These are phyloP conservation scores for Talaromyces adpressus DNA, from an alignment of 495 filamentous ascomycete species.

Conservation along the genomic window DNA sequence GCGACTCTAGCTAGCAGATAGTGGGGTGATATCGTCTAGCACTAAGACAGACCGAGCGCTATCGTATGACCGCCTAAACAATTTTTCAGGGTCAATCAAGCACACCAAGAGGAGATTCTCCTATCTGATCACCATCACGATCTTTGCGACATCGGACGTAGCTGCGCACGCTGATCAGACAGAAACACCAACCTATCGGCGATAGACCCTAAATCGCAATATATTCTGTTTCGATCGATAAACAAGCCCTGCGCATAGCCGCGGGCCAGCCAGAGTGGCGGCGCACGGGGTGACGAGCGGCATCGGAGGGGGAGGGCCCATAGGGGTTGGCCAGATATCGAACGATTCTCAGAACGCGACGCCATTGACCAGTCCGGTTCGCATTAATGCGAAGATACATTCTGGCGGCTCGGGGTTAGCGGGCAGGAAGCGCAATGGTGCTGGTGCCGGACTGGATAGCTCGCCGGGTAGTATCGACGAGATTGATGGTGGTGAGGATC, in stretches of 20 bases:
- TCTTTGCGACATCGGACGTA: constrained; percentile 2
- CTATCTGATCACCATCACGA: not conserved
- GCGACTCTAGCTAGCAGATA: not conserved
- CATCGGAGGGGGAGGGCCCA: constrained; percentile 29
- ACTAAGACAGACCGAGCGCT: not conserved
- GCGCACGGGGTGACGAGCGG: constrained; percentile 28
- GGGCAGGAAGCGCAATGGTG: constrained; percentile 39
- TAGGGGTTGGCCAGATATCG: constrained; percentile 22
- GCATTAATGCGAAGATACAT: not conserved
- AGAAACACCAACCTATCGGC: constrained; percentile 1
- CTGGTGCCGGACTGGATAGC: constrained; percentile 50
- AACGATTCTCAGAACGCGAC: constrained; percentile 8
- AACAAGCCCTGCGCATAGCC: constrained; percentile 3
- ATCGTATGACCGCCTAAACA: not conserved
- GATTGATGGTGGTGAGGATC: constrained; percentile 50
- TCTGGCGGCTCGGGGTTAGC: constrained; percentile 26
- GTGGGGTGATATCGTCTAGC: not conserved
- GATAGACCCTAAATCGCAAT: not conserved
- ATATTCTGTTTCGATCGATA: not conserved
- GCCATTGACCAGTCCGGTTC: constrained; percentile 4
- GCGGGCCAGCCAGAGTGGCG: constrained; percentile 32
- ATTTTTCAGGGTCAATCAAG: not conserved
- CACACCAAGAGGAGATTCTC: not conserved
- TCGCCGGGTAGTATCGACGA: constrained; percentile 66
- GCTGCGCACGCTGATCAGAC: not conserved